Evolutionary conservation across 108 stramenopile species (phyloP).

Genomic region (Skeletonema marinoi): DNA sequence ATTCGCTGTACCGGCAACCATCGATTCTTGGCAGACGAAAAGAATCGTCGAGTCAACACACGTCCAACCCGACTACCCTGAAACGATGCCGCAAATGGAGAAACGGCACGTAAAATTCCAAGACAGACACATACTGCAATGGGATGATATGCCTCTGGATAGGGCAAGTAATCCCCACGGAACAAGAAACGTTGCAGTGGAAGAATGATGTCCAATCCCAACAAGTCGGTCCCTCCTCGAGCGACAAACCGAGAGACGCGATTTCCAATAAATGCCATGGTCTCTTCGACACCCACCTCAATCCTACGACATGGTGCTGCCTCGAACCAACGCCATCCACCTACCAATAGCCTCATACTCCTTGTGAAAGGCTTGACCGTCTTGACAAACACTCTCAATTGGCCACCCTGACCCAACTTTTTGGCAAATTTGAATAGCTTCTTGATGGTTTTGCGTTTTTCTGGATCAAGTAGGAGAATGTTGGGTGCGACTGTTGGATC

Average conservation of each 20-base stretch:
- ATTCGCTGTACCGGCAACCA: slow-evolving; percentile 67
- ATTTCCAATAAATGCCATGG: slow-evolving; percentile 80
- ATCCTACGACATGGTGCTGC: slow-evolving; percentile 56
- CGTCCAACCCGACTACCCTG: slow-evolving; percentile 69
- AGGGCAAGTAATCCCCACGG: slow-evolving; percentile 31
- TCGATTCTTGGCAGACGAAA: slow-evolving; percentile 45
- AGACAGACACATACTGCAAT: slow-evolving; percentile 44
- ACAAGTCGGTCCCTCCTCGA: slow-evolving; percentile 40
- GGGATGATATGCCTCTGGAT: slow-evolving; percentile 48
- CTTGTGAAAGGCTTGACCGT: slow-evolving; percentile 67
- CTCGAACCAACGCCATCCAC: slow-evolving; percentile 61
- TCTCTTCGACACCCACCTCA: slow-evolving; percentile 61
- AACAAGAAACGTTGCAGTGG: slow-evolving; percentile 49
- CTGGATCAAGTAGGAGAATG: slow-evolving; percentile 46
- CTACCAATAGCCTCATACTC: slow-evolving; percentile 49
- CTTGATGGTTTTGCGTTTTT: slow-evolving; percentile 32
- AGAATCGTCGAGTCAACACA: slow-evolving; percentile 53
- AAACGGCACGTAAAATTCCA: slow-evolving; percentile 56
- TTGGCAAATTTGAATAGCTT: slow-evolving; percentile 40
- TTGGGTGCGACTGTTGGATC: slow-evolving; percentile 21
- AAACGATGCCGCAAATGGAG: slow-evolving; percentile 63
- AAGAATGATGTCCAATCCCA: slow-evolving; percentile 43
- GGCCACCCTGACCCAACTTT: slow-evolving; percentile 36
- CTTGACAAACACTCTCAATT: slow-evolving; percentile 52
- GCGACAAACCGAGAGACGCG: slow-evolving; percentile 59